Evolutionary conservation across 2,329 filamentous ascomycete species (phyloP), one percentile per base, ranked within the genome.

Genomic region (Torrubiella hemipterigena): DNA sequence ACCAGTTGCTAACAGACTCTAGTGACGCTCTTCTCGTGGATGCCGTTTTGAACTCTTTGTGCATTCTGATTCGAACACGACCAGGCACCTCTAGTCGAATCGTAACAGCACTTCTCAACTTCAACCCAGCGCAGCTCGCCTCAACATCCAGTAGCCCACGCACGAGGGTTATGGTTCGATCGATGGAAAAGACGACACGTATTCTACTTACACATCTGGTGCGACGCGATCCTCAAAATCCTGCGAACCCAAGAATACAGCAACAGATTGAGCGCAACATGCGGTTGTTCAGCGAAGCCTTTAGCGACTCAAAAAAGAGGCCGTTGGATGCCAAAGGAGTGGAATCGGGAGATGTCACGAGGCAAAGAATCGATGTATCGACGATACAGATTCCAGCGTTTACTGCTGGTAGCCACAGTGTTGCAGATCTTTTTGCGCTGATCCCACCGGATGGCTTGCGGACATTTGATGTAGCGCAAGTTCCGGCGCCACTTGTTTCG

Each of bases 151-250:
- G 93, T 63, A 89, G 81, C 1, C 71, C 84, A 3, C 84, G 77
- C 49, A 71, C 73, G 30, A 85, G 81, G 44, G 80, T 98, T 37
- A 74, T 89, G 45, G 70, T 93, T 38, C 85, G 79, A 55, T 96
- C 89, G 5, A 91, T 98, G 76, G 89, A 95, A 54, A 85, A 93
- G 50, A 98, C 91, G 16, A 82, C 82, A 4, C 74, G 86, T 45
- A 76, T 86, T 42, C 61, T 98, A 28, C 66, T 96, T 23, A 70
- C 87, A 32, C 87, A 95, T 55, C 63, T 94, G 32, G 65, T 81
- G 42, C 89, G 89, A 59, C 86, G 87, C 47, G 86, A 91, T 43
- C 82, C 83, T 3, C 81, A 82, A 33, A 81, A 86, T 43, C 77
- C 83, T 1, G 65, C 86, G 32, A 69, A 72, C 15, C 69, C 69